Percentiles rank a stretch among this genome's conserved stretches.
phyloP scores from a whole-genome alignment of 2,329 filamentous ascomycete species.

The Neurospora sp. region DNA sequence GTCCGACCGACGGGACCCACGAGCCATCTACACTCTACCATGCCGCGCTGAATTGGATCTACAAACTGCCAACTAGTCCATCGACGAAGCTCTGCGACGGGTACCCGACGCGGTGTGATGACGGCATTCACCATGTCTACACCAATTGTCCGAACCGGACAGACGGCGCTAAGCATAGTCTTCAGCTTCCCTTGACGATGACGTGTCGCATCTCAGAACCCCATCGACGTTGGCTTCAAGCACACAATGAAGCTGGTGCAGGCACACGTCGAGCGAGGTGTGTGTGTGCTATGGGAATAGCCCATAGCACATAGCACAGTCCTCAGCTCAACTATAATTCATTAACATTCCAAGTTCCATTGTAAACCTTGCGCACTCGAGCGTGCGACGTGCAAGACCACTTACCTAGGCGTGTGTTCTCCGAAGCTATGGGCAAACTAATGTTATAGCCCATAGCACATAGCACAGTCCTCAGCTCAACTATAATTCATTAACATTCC shows the following conservation, averaged over 20 bases:
- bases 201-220: neutral
- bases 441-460: too few relatives aligned
- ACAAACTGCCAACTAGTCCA: neutral
- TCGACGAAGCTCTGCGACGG: neutral
- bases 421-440: too few relatives aligned
- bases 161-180: neutral
- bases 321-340: too few relatives aligned
- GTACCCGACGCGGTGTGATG: neutral
- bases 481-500: too few relatives aligned
- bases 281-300: neutral
- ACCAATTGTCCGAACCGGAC: neutral
- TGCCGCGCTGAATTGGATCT: neutral
- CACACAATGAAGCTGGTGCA: neutral
- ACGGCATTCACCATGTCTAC: neutral
- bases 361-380: too few relatives aligned
- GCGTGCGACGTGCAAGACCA: too few relatives aligned
- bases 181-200: neutral
- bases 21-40: neutral
- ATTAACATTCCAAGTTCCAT: too few relatives aligned
- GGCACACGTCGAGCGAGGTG: neutral
- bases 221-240: neutral
- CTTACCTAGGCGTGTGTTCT: too few relatives aligned
- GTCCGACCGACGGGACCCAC: neutral
- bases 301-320: too few relatives aligned
- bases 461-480: too few relatives aligned